Base-by-base conservation (phyloP, 352 stramenopile species). In the Phytopythium ostracodes region DNA sequence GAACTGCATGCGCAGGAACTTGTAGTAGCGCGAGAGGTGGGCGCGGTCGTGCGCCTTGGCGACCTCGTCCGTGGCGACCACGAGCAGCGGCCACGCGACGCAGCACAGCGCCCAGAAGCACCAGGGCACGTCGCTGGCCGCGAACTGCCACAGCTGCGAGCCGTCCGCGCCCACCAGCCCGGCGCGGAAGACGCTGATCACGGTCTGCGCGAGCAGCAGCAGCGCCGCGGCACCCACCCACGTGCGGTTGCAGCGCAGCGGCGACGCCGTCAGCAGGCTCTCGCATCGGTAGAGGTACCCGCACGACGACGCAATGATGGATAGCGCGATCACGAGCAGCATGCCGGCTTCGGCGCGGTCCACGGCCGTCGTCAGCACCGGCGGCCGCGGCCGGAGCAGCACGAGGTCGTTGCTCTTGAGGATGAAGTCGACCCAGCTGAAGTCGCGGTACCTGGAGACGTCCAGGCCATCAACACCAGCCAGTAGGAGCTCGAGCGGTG, bases 1-100 rank as follows among this genome's bases (percentile, higher is more conserved):
- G 63, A 96, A 96, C 51, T 96, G 84, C 87, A 96, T 96, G 40
- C 87, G 74, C 10, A 96, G 57, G 47, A 93, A 95, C 53, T 91
- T 91, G 74, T 93, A 89, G 62, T 91, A 96, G 24, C 87, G 74
- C 27, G 79, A 73, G 52, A 93, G 65, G 57, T 92, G 74, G n/a
- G 75, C 68, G 40, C 83, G 82, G 56, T 96, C 87, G 62, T 93
- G 81, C 18, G 64, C 72, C 61, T 96, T 96, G 12, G 87, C 76
- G 38, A 63, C 63, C 66, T 96, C 87, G 33, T 93, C 85, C 24
- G 89, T 47, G 14, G 62, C 66, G 4, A 93, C 51, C 20, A 88
- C 72, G 10, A 85, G n/a, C 25, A 87, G 40, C 10, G 87, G 84
- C 87, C 87, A 96, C 31, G 84, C 59, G 7, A 68, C 27, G 9